Evolutionary conservation across 768 basidiomycete species (phyloP), one percentile per base, ranked within the genome.

Genomic region (Boletus eberwhitei): DNA sequence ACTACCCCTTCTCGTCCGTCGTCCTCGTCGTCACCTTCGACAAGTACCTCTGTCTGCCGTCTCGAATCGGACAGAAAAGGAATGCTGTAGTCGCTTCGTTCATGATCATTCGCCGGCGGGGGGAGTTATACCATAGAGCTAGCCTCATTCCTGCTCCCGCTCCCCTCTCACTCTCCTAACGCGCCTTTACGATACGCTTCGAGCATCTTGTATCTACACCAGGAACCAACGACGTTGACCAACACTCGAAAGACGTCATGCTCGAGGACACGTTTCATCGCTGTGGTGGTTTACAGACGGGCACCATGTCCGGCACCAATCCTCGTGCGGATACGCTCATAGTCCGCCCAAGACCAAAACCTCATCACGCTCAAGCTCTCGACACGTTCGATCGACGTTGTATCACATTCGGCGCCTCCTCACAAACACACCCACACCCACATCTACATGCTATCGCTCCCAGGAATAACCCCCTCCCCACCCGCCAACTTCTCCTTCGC

Each of bases 391-490:
- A 40, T 13, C 13, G 32, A 34, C 16, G 8, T 11, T 3, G 17
- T 34, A n/a, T n/a, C 5, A 4, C 35, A 24, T 16, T 14, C 19
- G 4, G 7, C 7, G 8, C 42, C 42, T 19, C 12, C 44, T 14
- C 21, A 4, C 9, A 4, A 29, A 19, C 44, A 32, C 32, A 17
- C 24, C 29, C 5, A 52, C 52, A 40, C 21, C 13, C 29, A 24
- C 39, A 32, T 43, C 43, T 66, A 68, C 34, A 70, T 22, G 41
- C 68, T 71, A 49, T 73, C 65, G 22, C 54, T 59, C 11, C 59
- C 55, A 36, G 61, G 52, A 13, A 51, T 50, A 19, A 39, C 47
- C 9, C 59, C 49, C 37, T 65, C 67, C 16, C 54, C 63, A 24
- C 24, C 47, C 8, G 24, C 31, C 58, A 52, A 55, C 56, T 60